phyloP scores from a whole-genome alignment of 768 basidiomycete species.

The Auricularia sp. region DNA sequence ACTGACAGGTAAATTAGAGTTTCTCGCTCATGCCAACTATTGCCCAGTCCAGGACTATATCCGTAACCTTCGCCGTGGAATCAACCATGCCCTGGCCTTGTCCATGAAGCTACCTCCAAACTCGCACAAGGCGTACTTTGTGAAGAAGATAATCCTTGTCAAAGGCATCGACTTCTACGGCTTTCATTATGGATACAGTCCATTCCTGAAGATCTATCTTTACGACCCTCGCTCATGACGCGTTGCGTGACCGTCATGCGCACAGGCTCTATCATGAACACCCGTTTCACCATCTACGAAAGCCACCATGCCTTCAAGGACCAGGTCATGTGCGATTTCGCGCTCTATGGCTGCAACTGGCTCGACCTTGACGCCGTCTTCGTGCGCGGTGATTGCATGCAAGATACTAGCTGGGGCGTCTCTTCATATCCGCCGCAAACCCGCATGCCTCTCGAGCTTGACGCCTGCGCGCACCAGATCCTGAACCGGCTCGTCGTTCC shows the following conservation, averaged over 20 bases:
- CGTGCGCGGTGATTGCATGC: conserved; percentile 37
- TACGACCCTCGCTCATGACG: conserved; percentile 53
- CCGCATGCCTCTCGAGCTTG: conserved; percentile 70
- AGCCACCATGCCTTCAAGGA: conserved; percentile 81
- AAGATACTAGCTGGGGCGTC: conserved; percentile 16
- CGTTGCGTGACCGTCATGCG: conserved; percentile 69
- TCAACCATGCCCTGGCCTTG: conserved; percentile 80
- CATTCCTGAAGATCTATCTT: conserved; percentile 81
- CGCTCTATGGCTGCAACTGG: conserved; percentile 89
- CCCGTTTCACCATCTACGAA: conserved; percentile 73
- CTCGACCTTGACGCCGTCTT: conserved; percentile 64
- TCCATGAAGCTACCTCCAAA: conserved; percentile 67
- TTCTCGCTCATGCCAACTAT: not conserved
- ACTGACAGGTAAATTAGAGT: not conserved
- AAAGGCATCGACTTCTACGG: conserved; percentile 98
- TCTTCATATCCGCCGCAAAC: conserved; percentile 62
- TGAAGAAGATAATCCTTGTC: conserved; percentile 72
- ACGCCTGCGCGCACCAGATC: conserved; percentile 72
- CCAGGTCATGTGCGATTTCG: conserved; percentile 93
- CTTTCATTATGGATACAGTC: conserved; percentile 72
- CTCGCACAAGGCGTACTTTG: conserved; percentile 45
- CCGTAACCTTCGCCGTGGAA: conserved; percentile 53
- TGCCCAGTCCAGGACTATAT: conserved; percentile 66
- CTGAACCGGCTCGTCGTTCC: conserved; percentile 66
- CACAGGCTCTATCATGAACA: conserved; percentile 74